These are phyloP conservation scores for Kitagawia praeruptora DNA, from an alignment of 129 eudicot species.

Conservation along the genomic window DNA sequence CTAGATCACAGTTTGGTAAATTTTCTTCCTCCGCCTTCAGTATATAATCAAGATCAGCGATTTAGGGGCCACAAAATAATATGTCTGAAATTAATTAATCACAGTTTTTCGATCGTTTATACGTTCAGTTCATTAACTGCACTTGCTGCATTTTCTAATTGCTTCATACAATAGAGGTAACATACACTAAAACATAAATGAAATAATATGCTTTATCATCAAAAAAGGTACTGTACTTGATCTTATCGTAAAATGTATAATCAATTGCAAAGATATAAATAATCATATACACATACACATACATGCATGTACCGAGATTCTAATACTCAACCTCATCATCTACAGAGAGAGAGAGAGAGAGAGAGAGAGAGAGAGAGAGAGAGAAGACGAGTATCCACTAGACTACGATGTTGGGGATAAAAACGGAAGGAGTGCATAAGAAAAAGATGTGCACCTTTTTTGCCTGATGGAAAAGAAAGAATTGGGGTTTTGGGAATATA, in stretches of 20 bases:
- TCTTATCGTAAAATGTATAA: too few species aligned
- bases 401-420: too few species aligned
- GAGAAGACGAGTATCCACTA: too few species aligned
- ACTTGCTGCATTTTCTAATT: too few species aligned
- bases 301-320: neutral
- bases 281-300: neutral
- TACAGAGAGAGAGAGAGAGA: too few species aligned
- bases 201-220: too few species aligned
- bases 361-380: too few species aligned
- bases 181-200: neutral
- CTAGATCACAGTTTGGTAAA: neutral
- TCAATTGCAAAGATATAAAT: neutral
- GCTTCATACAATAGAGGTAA: neutral
- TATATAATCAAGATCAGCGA: neutral
- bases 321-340: neutral
- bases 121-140: neutral
- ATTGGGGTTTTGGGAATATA: constrained; percentile 80
- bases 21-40: too few species aligned
- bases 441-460: constrained; percentile 34
- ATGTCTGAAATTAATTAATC: neutral
- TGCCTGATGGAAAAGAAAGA: constrained; percentile 68
- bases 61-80: neutral
- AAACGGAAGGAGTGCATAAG: neutral
- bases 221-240: too few species aligned
- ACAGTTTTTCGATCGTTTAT: neutral